These are phyloP conservation scores for Zygoascus bituminiphila DNA, from an alignment of 805 yeast genomes.

Conservation along the genomic window DNA sequence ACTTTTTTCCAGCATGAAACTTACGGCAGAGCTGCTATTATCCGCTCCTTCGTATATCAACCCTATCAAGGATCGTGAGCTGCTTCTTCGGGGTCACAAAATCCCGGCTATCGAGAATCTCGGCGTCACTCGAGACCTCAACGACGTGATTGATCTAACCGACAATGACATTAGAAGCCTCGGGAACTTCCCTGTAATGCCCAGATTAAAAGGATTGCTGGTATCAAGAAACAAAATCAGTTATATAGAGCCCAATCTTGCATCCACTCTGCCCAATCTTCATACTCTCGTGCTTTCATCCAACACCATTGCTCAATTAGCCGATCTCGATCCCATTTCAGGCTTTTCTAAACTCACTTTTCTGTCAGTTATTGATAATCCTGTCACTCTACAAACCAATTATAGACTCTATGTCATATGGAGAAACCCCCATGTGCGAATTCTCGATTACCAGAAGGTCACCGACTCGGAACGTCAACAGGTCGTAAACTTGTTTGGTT, in stretches of 20 bases:
- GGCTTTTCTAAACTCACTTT: constrained; percentile 37
- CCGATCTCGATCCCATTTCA: constrained; percentile 34
- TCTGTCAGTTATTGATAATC: constrained; percentile 52
- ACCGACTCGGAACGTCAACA: constrained; percentile 43
- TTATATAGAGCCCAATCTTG: constrained; percentile 31
- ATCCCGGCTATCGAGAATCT: constrained; percentile 40
- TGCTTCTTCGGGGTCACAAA: constrained; percentile 33
- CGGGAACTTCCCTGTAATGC: constrained; percentile 39
- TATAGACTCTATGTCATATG: constrained; percentile 57
- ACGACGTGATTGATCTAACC: constrained; percentile 61
- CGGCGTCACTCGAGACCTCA: constrained; percentile 34
- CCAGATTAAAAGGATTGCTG: constrained; percentile 44
- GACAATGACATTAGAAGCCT: constrained; percentile 61
- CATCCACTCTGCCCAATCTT: constrained; percentile 38
- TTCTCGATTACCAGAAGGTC: constrained; percentile 63
- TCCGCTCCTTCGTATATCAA: constrained; percentile 46
- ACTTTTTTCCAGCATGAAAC: constrained; percentile 36
- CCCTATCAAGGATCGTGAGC: constrained; percentile 34
- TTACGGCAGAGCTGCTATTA: constrained; percentile 42
- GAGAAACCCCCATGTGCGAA: constrained; percentile 51
- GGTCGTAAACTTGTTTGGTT: constrained; percentile 40
- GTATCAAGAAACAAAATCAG: constrained; percentile 56
- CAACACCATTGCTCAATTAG: constrained; percentile 42
- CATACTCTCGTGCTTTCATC: constrained; percentile 43
- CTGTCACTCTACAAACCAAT: constrained; percentile 39